Evolutionary conservation across 257 asterid genomes (phyloP).

Genomic region (Petrea volubilis): DNA sequence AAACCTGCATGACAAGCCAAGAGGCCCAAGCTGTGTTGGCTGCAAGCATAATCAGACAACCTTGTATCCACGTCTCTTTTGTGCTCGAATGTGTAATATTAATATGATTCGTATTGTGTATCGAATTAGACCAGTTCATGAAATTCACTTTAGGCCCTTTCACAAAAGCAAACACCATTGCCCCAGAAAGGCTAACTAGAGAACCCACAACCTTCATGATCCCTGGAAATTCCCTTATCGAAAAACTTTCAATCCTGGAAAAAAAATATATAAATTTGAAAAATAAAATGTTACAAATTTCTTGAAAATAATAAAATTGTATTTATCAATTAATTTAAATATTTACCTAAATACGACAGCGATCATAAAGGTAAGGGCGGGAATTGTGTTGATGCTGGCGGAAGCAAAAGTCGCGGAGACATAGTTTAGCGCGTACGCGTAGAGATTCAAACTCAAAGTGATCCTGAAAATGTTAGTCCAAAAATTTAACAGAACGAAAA

Average conservation of each 20-base stretch:
- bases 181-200: conserved; percentile 47
- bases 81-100: not conserved
- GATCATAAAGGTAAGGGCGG: conserved; percentile 56
- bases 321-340: not conserved
- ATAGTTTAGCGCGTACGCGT: conserved; percentile 47
- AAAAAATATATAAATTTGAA: not conserved
- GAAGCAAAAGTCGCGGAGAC: conserved; percentile 75
- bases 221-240: conserved; percentile 42
- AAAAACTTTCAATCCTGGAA: conserved; percentile 52
- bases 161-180: conserved; percentile 61
- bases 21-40: conserved; percentile 57
- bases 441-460: conserved; percentile 56
- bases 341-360: conserved; percentile 46
- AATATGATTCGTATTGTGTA: not conserved
- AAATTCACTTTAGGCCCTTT: conserved; percentile 53
- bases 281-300: not conserved
- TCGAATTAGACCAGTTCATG: conserved; percentile 28
- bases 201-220: conserved; percentile 49
- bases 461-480: conserved; percentile 38
- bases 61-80: conserved; percentile 46
- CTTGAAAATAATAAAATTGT: not conserved
- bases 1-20: conserved; percentile 70
- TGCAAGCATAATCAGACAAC: conserved; percentile 55
- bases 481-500: not conserved
- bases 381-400: conserved; percentile 54